phyloP scores from a whole-genome alignment of 2,329 filamentous ascomycete genomes.

The Neofusicoccum sp. region DNA sequence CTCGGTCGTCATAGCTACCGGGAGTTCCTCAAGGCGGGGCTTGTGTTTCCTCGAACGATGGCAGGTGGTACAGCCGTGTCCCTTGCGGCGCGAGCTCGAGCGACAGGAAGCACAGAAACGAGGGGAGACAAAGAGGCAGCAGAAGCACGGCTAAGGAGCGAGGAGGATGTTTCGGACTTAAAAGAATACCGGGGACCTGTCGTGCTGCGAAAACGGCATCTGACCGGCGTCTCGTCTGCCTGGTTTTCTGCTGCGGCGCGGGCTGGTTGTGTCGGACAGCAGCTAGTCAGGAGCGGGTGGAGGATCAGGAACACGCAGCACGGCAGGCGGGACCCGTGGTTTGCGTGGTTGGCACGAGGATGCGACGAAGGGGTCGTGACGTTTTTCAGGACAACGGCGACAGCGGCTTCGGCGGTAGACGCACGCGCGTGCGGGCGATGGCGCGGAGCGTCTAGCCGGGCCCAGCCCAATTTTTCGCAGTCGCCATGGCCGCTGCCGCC shows the following conservation, averaged over 20 bases:
- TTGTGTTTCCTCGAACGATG: neutral
- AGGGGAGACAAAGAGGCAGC: neutral
- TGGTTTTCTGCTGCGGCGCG: neutral
- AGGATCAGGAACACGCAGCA: neutral
- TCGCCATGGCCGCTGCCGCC: neutral
- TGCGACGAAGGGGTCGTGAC: neutral
- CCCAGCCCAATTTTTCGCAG: neutral
- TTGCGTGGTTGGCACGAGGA: neutral
- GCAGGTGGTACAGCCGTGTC: neutral
- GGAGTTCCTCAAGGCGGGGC: neutral
- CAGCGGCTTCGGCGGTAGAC: neutral
- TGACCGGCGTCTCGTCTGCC: neutral
- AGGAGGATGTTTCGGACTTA: neutral
- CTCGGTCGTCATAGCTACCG: constrained; percentile 5
- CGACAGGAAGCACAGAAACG: neutral
- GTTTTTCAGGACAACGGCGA: neutral
- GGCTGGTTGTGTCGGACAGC: neutral
- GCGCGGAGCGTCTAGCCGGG: neutral
- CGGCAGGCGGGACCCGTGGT: neutral
- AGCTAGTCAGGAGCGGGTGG: neutral
- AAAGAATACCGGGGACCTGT: neutral
- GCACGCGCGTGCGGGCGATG: neutral
- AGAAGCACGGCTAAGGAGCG: too few species aligned
- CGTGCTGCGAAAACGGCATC: neutral
- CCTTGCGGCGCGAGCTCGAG: neutral